Conservation (phyloP, 371 early-diverging fungal species). For the Zancudomyces culisetae region DNA sequence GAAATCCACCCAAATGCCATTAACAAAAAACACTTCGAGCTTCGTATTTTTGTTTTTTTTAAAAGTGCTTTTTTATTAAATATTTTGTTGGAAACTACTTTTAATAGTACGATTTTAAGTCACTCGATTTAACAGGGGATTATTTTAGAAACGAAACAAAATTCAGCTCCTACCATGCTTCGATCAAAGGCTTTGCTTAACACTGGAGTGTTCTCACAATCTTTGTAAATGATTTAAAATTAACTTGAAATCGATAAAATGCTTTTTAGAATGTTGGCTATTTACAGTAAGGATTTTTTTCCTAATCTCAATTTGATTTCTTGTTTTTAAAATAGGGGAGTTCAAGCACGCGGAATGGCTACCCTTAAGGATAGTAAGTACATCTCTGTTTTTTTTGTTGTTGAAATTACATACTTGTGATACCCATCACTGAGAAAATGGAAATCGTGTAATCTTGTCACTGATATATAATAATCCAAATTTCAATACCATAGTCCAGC, state of each 20-base stretch:
- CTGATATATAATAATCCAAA: neutral
- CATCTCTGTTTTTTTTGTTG: too few relatives aligned
- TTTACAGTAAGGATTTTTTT: too few relatives aligned
- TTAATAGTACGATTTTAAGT: neutral
- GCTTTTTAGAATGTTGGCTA: neutral
- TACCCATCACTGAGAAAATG: too few relatives aligned
- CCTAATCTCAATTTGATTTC: too few relatives aligned
- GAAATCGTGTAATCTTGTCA: neutral
- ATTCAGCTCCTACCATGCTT: neutral
- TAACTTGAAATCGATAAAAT: neutral
- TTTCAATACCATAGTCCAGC: conserved; percentile 37
- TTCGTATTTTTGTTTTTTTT: neutral
- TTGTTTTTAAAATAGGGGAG: conserved; percentile 6
- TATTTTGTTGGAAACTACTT: neutral
- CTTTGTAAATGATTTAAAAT: too few relatives aligned
- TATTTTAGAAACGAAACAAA: neutral
- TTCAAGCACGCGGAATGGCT: conserved; percentile 77
- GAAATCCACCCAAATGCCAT: neutral
- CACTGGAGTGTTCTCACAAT: neutral
- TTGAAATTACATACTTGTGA: too few relatives aligned
- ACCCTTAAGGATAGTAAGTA: conserved; percentile 76
- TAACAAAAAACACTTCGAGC: neutral
- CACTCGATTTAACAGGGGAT: neutral
- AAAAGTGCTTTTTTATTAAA: neutral
- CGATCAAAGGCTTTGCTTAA: neutral